These are phyloP conservation scores for Neonectria punicea DNA, from an alignment of 2,329 filamentous ascomycete genomes.

Conservation along the genomic window DNA sequence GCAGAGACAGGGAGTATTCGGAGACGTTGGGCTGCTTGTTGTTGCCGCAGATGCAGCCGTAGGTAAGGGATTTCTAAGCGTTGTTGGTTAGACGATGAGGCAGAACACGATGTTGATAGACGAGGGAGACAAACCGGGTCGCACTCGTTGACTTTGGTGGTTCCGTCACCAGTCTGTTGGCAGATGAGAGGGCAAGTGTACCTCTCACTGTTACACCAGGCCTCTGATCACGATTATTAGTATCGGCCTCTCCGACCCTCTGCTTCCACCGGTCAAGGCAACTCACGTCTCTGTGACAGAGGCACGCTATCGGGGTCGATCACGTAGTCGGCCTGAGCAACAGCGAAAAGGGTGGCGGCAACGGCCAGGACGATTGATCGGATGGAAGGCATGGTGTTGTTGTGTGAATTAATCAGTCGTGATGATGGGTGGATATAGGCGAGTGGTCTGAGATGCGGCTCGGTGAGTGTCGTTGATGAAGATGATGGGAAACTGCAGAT, in stretches of 20 bases:
- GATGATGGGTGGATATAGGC: conserved; percentile 4
- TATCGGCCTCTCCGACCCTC: neutral
- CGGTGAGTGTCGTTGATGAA: neutral
- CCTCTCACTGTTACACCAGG: conserved; percentile 74
- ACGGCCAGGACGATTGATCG: conserved; percentile 64
- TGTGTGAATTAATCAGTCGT: neutral
- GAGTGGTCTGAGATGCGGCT: conserved; percentile 11
- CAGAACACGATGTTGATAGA: conserved; percentile 29
- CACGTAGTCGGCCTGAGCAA: conserved; percentile 65
- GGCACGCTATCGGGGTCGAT: conserved; percentile 73
- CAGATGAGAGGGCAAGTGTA: conserved; percentile 78
- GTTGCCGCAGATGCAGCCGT: conserved; percentile 77
- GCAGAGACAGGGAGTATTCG: conserved; percentile 81
- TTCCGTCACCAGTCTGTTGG: conserved; percentile 65
- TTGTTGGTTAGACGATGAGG: conserved; percentile 7
- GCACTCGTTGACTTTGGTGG: conserved; percentile 71
- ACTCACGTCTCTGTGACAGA: conserved; percentile 62
- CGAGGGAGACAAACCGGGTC: conserved; percentile 64
- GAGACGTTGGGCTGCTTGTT: conserved; percentile 75
- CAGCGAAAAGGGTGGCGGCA: conserved; percentile 62
- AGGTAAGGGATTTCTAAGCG: conserved; percentile 67
- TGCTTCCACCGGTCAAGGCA: neutral
- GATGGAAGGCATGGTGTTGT: conserved; percentile 63
- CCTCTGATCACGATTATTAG: conserved; percentile 53
- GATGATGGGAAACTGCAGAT: neutral